phyloP scores from a whole-genome alignment of 1,139 yeast species.

The Nakaseomyces sp. region DNA sequence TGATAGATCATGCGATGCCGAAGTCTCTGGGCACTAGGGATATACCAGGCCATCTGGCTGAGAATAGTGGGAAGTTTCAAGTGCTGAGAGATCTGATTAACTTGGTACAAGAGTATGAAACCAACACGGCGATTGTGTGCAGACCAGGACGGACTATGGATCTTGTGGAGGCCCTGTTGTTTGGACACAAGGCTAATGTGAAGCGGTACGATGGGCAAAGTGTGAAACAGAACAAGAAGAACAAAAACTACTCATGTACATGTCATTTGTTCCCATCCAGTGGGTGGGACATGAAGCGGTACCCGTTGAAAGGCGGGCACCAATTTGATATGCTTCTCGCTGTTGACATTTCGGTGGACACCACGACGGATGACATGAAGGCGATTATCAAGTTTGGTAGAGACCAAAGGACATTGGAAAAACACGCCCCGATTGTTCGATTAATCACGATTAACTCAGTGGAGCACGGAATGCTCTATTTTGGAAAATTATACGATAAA shows the following conservation, averaged over 20 bases:
- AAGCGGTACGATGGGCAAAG: conserved; percentile 59
- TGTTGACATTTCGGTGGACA: conserved; percentile 62
- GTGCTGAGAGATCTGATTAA: conserved; percentile 52
- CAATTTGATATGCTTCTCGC: conserved; percentile 57
- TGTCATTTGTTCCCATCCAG: conserved; percentile 42
- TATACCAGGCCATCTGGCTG: conserved; percentile 64
- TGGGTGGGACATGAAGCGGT: conserved; percentile 22
- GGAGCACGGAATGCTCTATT: conserved; percentile 58
- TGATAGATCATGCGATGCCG: conserved; percentile 82
- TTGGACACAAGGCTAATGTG: conserved; percentile 60
- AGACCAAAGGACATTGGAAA: conserved; percentile 13
- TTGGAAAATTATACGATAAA: conserved; percentile 34
- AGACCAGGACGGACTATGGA: conserved; percentile 62
- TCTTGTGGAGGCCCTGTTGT: conserved; percentile 63
- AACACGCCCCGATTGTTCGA: conserved; percentile 51
- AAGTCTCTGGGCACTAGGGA: conserved; percentile 70
- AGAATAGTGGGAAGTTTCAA: conserved; percentile 78
- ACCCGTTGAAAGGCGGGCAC: conserved; percentile 22
- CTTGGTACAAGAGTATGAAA: conserved; percentile 34
- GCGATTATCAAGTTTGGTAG: conserved; percentile 20
- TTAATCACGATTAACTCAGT: conserved; percentile 71
- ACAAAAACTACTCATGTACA: conserved; percentile 25
- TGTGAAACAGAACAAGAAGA: conserved; percentile 31
- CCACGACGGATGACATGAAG: conserved; percentile 32
- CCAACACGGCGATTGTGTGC: conserved; percentile 45